Conservation (phyloP, 1,139 yeast genomes). For the Debaryomycetaceae sp. region DNA sequence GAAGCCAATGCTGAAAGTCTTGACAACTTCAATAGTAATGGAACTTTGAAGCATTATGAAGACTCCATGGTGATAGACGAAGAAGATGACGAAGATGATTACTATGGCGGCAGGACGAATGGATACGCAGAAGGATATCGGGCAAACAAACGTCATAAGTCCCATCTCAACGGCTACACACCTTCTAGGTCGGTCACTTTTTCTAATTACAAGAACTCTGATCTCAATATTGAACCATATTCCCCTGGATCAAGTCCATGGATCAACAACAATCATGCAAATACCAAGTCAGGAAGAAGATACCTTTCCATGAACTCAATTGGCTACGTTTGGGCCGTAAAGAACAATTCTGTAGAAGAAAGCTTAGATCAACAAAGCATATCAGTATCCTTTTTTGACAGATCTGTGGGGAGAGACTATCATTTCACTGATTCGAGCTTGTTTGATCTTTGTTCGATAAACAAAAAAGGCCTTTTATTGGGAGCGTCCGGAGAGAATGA, state of each 20-base stretch:
- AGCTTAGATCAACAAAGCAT: conserved; percentile 50
- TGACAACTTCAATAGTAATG: conserved; percentile 1
- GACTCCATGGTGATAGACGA: conserved; percentile 38
- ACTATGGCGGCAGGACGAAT: conserved; percentile 9
- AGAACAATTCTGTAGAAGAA: conserved; percentile 24
- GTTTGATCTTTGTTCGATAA: conserved; percentile 75
- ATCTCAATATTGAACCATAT: conserved; percentile 31
- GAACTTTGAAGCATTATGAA: conserved; percentile 19
- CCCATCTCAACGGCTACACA: conserved; percentile 14
- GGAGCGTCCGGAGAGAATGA: conserved; percentile 42
- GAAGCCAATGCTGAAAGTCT: conserved; percentile 14
- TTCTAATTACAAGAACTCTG: conserved; percentile 3
- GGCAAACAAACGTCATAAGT: conserved; percentile 24
- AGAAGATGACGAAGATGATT: conserved; percentile 24
- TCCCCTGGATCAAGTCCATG: conserved; percentile 90
- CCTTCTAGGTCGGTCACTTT: conserved; percentile 4
- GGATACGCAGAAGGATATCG: conserved; percentile 11
- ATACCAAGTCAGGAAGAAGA: conserved; percentile 44
- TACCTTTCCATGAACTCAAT: conserved; percentile 77
- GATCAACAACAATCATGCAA: conserved; percentile 23
- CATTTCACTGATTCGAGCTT: conserved; percentile 75
- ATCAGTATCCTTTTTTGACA: conserved; percentile 84
- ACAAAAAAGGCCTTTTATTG: conserved; percentile 61
- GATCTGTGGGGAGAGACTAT: conserved; percentile 74
- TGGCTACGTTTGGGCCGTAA: conserved; percentile 83